These are phyloP conservation scores for Fistulinella prunicolor DNA, from an alignment of 768 basidiomycete genomes.

Conservation along the genomic window DNA sequence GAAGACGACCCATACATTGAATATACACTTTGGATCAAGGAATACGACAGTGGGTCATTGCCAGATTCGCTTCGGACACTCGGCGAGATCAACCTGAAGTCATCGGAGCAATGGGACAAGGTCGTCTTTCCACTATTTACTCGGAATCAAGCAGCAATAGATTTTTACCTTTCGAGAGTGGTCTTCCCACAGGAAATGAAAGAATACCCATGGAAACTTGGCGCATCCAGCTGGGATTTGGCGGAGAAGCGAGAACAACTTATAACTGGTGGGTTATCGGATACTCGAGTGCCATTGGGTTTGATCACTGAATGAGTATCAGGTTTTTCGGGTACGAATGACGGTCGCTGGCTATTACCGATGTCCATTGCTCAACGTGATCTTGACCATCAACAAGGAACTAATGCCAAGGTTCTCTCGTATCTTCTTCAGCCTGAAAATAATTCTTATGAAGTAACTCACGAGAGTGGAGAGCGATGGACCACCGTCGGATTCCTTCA, in stretches of 20 bases:
- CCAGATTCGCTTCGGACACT: no score
- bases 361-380: no score
- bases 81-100: no score
- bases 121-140: background rate
- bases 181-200: constrained; percentile 29
- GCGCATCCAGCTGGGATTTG: constrained; percentile 35
- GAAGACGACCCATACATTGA: no score
- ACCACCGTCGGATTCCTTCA: constrained; percentile 20
- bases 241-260: constrained; percentile 18
- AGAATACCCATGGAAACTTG: constrained; percentile 31
- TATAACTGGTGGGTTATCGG: constrained; percentile 2
- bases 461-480: background rate
- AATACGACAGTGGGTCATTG: no score
- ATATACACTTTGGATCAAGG: no score
- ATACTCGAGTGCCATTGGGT: background rate
- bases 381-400: no score
- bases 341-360: constrained; percentile 36
- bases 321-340: constrained; percentile 42
- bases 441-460: constrained; percentile 11
- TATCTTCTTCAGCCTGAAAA: no score
- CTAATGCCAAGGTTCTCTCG: no score
- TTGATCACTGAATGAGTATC: background rate
- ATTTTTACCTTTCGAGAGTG: background rate
- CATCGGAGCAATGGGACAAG: no score
- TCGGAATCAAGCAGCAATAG: background rate